Conservation (phyloP, 306 rosid species). For the Canavalia ensiformis region DNA sequence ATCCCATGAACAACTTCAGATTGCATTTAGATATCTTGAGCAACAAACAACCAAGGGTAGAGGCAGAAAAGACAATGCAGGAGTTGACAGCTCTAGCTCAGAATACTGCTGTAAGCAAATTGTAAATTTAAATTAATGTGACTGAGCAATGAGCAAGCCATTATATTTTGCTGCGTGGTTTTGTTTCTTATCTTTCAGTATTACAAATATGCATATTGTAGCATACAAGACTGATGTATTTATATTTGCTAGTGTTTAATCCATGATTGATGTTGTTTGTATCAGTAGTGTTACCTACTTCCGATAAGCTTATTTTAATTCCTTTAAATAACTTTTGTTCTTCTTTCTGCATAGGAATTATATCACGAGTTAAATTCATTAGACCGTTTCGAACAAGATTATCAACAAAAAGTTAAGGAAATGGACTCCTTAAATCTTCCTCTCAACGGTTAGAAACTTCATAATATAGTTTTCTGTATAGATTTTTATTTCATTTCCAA, state of each 20-base stretch:
- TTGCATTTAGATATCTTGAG: slow-evolving; percentile 60
- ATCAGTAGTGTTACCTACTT: not conserved
- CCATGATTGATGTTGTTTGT: slow-evolving; percentile 11
- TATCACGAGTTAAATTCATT: slow-evolving; percentile 76
- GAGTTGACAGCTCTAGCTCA: slow-evolving; percentile 71
- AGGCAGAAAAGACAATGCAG: slow-evolving; percentile 73
- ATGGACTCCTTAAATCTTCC: slow-evolving; percentile 77
- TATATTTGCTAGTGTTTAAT: slow-evolving; percentile 1
- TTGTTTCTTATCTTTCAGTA: slow-evolving; percentile 15
- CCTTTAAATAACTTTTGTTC: slow-evolving; percentile 37
- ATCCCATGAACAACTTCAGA: slow-evolving; percentile 60
- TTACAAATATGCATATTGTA: slow-evolving; percentile 8
- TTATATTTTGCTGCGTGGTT: not conserved
- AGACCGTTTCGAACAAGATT: slow-evolving; percentile 91
- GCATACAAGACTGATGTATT: slow-evolving; percentile 10
- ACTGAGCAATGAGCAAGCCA: slow-evolving; percentile 37
- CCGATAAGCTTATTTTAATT: slow-evolving; percentile 1
- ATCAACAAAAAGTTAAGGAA: slow-evolving; percentile 72
- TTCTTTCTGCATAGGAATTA: slow-evolving; percentile 66
- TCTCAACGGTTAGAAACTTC: slow-evolving; percentile 68
- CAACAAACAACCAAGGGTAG: slow-evolving; percentile 58
- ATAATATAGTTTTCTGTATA: not conserved
- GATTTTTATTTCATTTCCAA: not conserved
- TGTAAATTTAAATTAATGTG: slow-evolving; percentile 24
- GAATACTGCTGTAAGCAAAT: slow-evolving; percentile 79